Conservation (phyloP, 306 rosid species). For the Geum urbanum region DNA sequence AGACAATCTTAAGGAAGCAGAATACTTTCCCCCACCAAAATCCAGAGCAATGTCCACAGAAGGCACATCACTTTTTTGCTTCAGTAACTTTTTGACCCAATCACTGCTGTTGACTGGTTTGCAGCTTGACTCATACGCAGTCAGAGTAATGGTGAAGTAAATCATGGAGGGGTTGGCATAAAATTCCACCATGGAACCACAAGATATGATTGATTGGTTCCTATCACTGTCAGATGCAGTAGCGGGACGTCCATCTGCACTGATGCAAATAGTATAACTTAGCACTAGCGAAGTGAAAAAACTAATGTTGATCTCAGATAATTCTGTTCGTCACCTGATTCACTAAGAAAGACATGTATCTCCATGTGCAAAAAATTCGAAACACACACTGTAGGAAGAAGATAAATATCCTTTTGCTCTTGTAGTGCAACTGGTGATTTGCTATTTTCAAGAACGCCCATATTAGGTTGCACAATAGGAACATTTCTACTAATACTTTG, state of each 20-base stretch:
- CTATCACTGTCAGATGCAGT: constrained; percentile 43
- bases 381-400: constrained; percentile 86
- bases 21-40: constrained; percentile 63
- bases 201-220: constrained; percentile 60
- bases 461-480: constrained; percentile 51
- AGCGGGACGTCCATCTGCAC: constrained; percentile 50
- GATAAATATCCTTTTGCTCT: constrained; percentile 76
- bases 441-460: constrained; percentile 28
- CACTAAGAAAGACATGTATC: constrained; percentile 69
- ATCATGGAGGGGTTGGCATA: constrained; percentile 73
- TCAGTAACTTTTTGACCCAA: constrained; percentile 70
- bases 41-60: constrained; percentile 70
- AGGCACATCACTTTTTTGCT: constrained; percentile 57
- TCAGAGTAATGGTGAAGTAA: constrained; percentile 60
- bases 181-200: constrained; percentile 59
- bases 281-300: constrained; percentile 10
- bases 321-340: constrained; percentile 55
- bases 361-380: constrained; percentile 71
- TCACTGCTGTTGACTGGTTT: constrained; percentile 72
- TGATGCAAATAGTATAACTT: constrained; percentile 17
- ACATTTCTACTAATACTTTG: constrained; percentile 65
- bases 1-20: constrained; percentile 72
- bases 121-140: constrained; percentile 53
- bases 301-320: constrained; percentile 16
- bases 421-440: constrained; percentile 57